These are phyloP conservation scores for Exophiala sideris DNA, from an alignment of 2,329 filamentous ascomycete genomes.

Conservation along the genomic window DNA sequence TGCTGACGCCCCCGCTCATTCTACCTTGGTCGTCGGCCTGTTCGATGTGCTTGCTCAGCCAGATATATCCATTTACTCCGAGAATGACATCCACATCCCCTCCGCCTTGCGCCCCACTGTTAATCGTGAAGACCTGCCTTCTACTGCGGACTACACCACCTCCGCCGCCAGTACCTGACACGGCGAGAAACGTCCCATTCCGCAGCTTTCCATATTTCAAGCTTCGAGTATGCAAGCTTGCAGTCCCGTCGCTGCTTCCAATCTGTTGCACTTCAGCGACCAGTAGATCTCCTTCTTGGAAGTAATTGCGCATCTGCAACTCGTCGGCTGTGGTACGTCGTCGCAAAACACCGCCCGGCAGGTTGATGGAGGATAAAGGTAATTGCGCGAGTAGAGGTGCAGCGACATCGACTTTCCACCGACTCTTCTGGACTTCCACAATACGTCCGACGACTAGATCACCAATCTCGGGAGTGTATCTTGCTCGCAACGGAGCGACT, in stretches of 20 bases:
- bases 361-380: slow-evolving; percentile 84
- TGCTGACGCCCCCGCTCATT: slow-evolving; percentile 46
- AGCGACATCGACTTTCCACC: slow-evolving; percentile 94
- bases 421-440: slow-evolving; percentile 84
- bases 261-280: slow-evolving; percentile 93
- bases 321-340: slow-evolving; percentile 94
- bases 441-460: slow-evolving; percentile 93
- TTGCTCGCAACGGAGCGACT: slow-evolving; percentile 81
- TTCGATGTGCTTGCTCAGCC: slow-evolving; percentile 81
- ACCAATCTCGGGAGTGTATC: slow-evolving; percentile 93
- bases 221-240: slow-evolving; percentile 82
- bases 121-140: slow-evolving; percentile 81
- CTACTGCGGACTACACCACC: slow-evolving; percentile 77
- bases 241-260: slow-evolving; percentile 72
- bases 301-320: slow-evolving; percentile 95
- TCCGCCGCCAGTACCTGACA: slow-evolving; percentile 72
- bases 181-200: slow-evolving; percentile 84
- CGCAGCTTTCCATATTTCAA: slow-evolving; percentile 93
- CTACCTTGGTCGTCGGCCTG: slow-evolving; percentile 43
- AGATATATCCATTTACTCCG: slow-evolving; percentile 95
- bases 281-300: slow-evolving; percentile 88
- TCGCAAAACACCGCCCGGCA: slow-evolving; percentile 87
- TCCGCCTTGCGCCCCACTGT: slow-evolving; percentile 42
- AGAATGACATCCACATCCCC: slow-evolving; percentile 74
- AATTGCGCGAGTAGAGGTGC: slow-evolving; percentile 81